Evolutionary conservation across 331 rosid genomes (phyloP).

Genomic region (Spiraea crenata): DNA sequence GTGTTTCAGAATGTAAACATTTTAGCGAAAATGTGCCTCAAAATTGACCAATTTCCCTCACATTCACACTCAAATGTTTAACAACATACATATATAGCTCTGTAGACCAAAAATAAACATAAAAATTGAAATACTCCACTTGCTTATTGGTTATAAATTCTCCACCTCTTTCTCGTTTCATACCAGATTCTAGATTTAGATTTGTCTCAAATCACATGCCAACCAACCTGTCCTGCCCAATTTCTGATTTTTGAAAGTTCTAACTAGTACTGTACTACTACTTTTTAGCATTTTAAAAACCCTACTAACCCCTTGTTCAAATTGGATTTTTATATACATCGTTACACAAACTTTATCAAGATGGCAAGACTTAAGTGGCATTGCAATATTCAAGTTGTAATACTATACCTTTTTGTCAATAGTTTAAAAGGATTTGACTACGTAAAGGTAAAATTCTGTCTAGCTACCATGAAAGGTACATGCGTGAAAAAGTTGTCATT

Average conservation of each 20-base stretch:
- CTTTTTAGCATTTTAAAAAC: background rate
- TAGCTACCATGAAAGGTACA: background rate
- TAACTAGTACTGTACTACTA: background rate
- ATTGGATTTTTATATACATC: too few relatives aligned
- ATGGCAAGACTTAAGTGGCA: background rate
- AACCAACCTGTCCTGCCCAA: background rate
- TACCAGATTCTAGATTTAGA: constrained; percentile 12
- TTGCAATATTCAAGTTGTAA: too few relatives aligned
- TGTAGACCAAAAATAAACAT: background rate
- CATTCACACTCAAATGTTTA: background rate
- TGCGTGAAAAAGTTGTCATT: background rate
- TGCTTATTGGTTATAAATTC: background rate
- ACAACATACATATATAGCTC: background rate
- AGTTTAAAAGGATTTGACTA: background rate
- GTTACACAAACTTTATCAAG: background rate
- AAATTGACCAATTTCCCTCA: constrained; percentile 14
- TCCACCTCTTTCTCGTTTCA: background rate
- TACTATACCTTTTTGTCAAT: background rate
- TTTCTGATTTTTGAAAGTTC: background rate
- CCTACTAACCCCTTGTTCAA: constrained; percentile 3
- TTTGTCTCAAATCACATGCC: constrained; percentile 12
- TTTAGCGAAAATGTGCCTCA: constrained; percentile 4
- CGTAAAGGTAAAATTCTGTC: background rate
- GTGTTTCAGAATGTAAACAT: background rate
- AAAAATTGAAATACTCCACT: background rate